Conservation (phyloP, 345 rosid genomes). For the Hypericum perforatum region DNA sequence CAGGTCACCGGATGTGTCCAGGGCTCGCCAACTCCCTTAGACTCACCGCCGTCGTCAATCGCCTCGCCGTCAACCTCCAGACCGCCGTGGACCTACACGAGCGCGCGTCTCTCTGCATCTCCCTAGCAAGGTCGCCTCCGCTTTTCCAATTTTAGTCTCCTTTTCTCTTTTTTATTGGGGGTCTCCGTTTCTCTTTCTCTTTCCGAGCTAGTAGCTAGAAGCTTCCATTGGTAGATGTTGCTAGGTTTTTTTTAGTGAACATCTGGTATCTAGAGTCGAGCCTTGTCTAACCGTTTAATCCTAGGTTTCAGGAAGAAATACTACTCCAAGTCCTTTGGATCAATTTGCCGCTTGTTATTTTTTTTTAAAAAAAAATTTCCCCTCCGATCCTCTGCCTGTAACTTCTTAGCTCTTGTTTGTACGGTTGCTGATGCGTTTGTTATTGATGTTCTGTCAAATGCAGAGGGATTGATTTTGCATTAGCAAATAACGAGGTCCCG, state of each 20-base stretch:
- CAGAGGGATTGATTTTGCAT: constrained; percentile 90
- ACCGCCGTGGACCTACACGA: constrained; percentile 21
- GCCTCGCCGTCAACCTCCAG: constrained; percentile 27
- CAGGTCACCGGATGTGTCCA: constrained; percentile 11
- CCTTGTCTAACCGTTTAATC: too few species aligned
- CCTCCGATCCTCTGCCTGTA: background rate
- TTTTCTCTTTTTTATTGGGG: too few species aligned
- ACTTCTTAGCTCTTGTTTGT: background rate
- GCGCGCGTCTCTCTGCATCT: constrained; percentile 46
- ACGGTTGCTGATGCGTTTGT: constrained; percentile 1
- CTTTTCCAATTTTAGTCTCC: too few species aligned
- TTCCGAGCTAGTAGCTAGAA: too few species aligned
- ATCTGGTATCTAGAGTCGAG: too few species aligned
- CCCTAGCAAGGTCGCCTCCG: constrained; percentile 43
- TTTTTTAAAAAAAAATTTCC: too few species aligned
- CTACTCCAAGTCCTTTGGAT: too few species aligned
- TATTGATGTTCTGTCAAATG: constrained; percentile 14
- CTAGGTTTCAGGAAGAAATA: too few species aligned
- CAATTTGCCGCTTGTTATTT: too few species aligned
- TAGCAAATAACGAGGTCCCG: constrained; percentile 69
- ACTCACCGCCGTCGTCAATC: constrained; percentile 32
- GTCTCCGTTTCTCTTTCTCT: too few species aligned
- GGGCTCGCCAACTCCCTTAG: constrained; percentile 34
- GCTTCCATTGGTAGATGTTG: too few species aligned
- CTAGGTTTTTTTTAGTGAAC: too few species aligned